Conservation (phyloP, 768 basidiomycete species). For the Multifurca ochricompacta region DNA sequence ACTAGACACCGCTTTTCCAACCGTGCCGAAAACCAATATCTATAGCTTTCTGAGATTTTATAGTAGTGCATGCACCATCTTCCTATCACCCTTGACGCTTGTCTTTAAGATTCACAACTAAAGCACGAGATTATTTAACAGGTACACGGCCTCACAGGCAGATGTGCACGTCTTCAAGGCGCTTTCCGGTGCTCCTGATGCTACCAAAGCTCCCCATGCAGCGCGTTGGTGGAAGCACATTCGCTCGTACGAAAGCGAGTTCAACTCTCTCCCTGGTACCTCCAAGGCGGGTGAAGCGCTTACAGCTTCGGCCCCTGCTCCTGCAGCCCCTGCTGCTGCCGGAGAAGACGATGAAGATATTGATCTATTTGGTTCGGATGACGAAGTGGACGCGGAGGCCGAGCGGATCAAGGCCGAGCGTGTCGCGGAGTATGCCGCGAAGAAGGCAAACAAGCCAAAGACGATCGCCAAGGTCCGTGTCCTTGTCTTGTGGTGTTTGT, state of each 20-base stretch:
- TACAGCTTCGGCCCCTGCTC: conserved; percentile 42
- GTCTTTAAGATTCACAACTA: neutral
- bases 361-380: conserved; percentile 77
- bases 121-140: conserved; percentile 29
- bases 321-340: conserved; percentile 26
- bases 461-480: conserved; percentile 69
- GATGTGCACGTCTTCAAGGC: conserved; percentile 90
- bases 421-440: conserved; percentile 85
- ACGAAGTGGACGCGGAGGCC: conserved; percentile 42
- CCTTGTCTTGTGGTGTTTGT: neutral
- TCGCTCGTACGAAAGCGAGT: conserved; percentile 75
- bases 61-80: conserved; percentile 6
- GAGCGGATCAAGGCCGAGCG: conserved; percentile 74
- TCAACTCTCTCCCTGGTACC: conserved; percentile 72
- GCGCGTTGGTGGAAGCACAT: conserved; percentile 95
- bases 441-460: conserved; percentile 90
- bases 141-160: conserved; percentile 88
- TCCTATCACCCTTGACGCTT: neutral
- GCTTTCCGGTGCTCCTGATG: conserved; percentile 57
- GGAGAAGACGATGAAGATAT: conserved; percentile 37
- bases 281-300: conserved; percentile 75
- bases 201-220: conserved; percentile 59
- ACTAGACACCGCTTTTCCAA: conserved; percentile 80
- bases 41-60: conserved; percentile 58
- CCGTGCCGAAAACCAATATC: conserved; percentile 62